Evolutionary conservation across 129 eudicot species (phyloP).

Genomic region (Deinandra increscens): DNA sequence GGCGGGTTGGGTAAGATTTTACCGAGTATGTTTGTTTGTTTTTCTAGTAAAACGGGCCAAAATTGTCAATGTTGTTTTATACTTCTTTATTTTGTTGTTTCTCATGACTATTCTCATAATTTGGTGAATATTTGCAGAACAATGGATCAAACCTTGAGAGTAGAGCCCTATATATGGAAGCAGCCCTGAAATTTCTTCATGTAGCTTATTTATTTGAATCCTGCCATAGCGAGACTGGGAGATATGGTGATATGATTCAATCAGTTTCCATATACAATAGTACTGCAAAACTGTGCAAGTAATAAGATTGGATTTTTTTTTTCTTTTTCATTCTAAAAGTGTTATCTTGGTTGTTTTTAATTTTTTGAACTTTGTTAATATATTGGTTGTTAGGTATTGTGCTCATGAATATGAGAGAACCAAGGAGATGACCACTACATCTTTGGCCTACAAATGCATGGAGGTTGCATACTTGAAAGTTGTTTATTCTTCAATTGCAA

Average conservation of each 20-base stretch:
- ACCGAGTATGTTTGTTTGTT: too few relatives aligned
- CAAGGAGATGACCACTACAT: slow-evolving; percentile 85
- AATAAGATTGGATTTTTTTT: slow-evolving; percentile 27
- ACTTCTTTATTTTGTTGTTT: slow-evolving; percentile 1
- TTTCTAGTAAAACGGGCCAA: background rate
- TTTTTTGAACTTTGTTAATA: background rate
- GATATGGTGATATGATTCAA: slow-evolving; percentile 67
- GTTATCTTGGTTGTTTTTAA: slow-evolving; percentile 10
- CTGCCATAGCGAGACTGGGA: slow-evolving; percentile 48
- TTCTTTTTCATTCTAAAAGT: background rate
- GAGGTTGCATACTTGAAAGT: slow-evolving; percentile 95
- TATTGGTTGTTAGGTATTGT: slow-evolving; percentile 59
- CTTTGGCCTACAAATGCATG: slow-evolving; percentile 94
- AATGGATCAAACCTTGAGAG: slow-evolving; percentile 68
- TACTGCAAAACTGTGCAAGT: slow-evolving; percentile 94
- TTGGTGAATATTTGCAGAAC: slow-evolving; percentile 41
- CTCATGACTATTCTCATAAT: background rate
- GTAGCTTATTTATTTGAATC: slow-evolving; percentile 86
- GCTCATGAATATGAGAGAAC: slow-evolving; percentile 89
- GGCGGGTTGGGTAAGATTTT: background rate
- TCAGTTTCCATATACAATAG: slow-evolving; percentile 65
- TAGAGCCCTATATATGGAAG: slow-evolving; percentile 70
- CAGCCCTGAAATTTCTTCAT: slow-evolving; percentile 86
- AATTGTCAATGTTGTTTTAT: background rate
- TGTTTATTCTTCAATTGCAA: slow-evolving; percentile 58